Base-by-base conservation (phyloP, 768 basidiomycete species). In the Phaffia tasmanica region DNA sequence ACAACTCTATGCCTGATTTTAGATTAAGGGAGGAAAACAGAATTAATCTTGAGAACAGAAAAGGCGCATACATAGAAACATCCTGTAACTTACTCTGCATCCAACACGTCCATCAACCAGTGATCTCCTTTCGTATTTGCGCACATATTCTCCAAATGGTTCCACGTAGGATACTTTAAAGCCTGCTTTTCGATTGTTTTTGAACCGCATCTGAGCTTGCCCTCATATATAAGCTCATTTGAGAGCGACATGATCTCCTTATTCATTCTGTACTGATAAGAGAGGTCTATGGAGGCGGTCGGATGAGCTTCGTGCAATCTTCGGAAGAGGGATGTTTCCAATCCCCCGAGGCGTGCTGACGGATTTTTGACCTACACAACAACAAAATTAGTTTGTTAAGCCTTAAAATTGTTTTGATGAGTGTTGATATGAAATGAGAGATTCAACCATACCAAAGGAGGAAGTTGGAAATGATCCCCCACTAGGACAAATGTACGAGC, bases 391-490 rank as follows among this genome's bases (percentile, higher is more conserved):
- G 16, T 54, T 27, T n/a, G 4, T 54, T 27, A 4, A 27, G 27
- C 16, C 8, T 27, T 5, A 18, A 27, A 27, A 16, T 4, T 16
- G 53, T 54, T 18, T 54, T 57, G 56, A 57, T 25, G 56, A 32
- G 27, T 6, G 56, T 5, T 19, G n/a, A n/a, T 57, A 57, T 8
- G 60, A 46, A 27, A 21, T 19, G 35, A 19, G 19, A n/a, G 42
- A 23, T 9, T 27, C 30, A 59, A 23, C 35, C 82, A 65, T 71
- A 94, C 94, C 50, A 98, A 81, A 0, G 95, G 95, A 14, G 94
- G 94, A 1, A 99, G 83, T 72, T 99, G 95, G 78, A 87, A 90
- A 77, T 99, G 95, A 74, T 98, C 95, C 8, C 95, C 95, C 21
- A 98, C 94, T 16, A 98, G 85, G 5, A 98, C 83, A 70, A 97